phyloP scores from a whole-genome alignment of 352 stramenopile genomes.

The Vaucheria bursata region DNA sequence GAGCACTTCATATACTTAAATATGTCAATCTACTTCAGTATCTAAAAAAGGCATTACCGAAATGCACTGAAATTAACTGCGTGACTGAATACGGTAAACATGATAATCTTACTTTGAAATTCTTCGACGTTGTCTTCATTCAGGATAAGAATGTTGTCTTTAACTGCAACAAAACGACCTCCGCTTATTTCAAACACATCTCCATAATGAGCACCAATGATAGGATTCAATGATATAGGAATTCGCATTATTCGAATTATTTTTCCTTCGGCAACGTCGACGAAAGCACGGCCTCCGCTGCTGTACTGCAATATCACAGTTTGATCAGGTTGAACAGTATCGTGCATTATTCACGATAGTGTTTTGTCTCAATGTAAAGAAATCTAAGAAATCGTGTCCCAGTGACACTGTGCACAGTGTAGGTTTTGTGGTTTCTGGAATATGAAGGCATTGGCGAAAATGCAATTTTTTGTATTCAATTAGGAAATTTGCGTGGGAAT shows the following conservation, averaged over 20 bases:
- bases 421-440: no score
- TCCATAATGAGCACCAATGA: conserved; percentile 24
- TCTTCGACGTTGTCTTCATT: neutral
- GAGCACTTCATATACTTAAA: neutral
- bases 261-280: neutral
- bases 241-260: neutral
- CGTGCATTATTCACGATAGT: no score
- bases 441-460: no score
- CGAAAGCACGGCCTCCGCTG: neutral
- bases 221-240: conserved; percentile 3
- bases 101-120: neutral
- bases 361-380: no score
- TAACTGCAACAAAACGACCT: conserved; percentile 13
- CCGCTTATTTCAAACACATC: conserved; percentile 40
- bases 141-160: conserved; percentile 8
- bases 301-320: neutral
- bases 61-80: neutral
- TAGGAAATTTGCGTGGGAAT: no score
- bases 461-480: no score
- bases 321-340: neutral
- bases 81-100: neutral
- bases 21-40: neutral
- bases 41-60: neutral
- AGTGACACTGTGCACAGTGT: no score
- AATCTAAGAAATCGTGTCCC: no score